phyloP scores from a whole-genome alignment of 148 eudicot genomes.

The Chenopodium album region DNA sequence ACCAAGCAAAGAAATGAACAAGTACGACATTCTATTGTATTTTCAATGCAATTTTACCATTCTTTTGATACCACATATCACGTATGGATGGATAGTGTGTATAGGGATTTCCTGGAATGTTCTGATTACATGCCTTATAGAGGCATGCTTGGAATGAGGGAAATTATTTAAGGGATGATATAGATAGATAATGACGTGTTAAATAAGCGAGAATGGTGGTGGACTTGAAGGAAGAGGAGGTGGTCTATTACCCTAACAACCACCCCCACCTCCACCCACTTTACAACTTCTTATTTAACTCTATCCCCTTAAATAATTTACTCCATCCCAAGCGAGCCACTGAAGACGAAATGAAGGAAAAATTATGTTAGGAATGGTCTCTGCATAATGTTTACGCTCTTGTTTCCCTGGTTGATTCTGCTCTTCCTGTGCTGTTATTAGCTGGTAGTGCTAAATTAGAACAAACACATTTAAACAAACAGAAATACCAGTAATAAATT shows the following conservation, averaged over 20 bases:
- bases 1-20: background rate
- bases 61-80: slow-evolving; percentile 18
- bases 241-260: background rate
- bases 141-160: slow-evolving; percentile 6
- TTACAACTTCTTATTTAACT: too few species aligned
- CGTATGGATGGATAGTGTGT: slow-evolving; percentile 3
- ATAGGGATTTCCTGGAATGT: slow-evolving; percentile 15
- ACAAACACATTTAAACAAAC: too few species aligned
- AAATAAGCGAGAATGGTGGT: background rate
- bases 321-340: background rate
- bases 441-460: too few species aligned
- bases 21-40: background rate
- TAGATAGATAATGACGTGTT: background rate
- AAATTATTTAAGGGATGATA: background rate
- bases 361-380: background rate
- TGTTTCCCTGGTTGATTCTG: too few species aligned
- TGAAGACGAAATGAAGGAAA: background rate
- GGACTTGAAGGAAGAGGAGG: background rate
- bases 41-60: background rate
- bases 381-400: too few species aligned
- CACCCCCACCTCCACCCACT: background rate
- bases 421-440: too few species aligned
- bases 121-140: background rate
- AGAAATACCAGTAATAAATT: too few species aligned
- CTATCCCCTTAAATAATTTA: background rate